Percentiles rank a stretch among this genome's conserved stretches.
Evolutionary conservation across 768 basidiomycete genomes (phyloP).

Genomic region (Pleurotus giganteus): DNA sequence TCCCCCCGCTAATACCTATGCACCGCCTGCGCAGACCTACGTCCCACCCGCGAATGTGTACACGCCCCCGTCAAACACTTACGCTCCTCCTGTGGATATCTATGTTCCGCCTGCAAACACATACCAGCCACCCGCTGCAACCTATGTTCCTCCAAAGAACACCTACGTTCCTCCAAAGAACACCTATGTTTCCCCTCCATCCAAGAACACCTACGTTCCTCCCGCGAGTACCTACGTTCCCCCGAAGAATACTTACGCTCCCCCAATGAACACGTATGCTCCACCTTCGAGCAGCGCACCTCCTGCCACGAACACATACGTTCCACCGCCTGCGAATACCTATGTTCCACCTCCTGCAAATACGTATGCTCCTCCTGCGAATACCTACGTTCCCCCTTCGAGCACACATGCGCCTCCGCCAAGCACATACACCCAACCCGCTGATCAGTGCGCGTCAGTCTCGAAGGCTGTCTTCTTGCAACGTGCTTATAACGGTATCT

Average conservation of each 20-base stretch:
- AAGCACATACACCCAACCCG: background rate
- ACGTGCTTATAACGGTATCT: background rate
- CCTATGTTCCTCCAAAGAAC: background rate
- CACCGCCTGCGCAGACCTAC: background rate
- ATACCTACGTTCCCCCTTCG: background rate
- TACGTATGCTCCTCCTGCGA: background rate
- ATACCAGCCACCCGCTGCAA: background rate
- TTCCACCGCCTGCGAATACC: background rate
- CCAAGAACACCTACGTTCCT: background rate
- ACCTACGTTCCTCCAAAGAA: background rate
- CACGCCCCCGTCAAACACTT: background rate
- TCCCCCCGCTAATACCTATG: background rate
- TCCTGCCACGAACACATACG: background rate
- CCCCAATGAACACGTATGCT: background rate
- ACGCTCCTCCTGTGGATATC: too few species aligned
- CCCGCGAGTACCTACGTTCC: background rate
- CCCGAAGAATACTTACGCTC: background rate
- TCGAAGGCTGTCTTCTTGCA: slow-evolving; percentile 3
- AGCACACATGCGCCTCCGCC: background rate
- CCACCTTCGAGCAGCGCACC: background rate
- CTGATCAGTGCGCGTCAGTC: background rate
- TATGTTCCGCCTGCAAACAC: background rate
- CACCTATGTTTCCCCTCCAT: background rate
- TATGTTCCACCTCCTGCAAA: background rate
- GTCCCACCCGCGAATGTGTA: background rate